Evolutionary conservation across 257 asterid species (phyloP), one percentile per base, ranked within the genome.

Genomic region (Petrea volubilis): DNA sequence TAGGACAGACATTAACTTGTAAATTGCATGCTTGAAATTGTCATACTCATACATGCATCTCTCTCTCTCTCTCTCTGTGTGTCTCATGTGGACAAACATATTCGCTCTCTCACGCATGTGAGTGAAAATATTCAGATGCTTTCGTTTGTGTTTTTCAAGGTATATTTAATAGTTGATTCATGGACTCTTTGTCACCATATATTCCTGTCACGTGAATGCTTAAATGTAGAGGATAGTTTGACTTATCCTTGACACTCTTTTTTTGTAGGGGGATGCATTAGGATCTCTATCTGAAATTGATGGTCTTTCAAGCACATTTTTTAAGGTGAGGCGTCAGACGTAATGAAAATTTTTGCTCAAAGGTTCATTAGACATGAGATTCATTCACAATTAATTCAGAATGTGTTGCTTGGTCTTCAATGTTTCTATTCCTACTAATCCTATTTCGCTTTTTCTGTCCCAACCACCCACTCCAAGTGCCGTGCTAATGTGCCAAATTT

Each of bases 281-380:
- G 89, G 81, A 60, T 80, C 96, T 57, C 82, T 79, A 11, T 56
- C 87, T 56, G 97, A 85, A 51, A 72, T 79, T 77, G 95, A 91
- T 71, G 95, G 89, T 74, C 86, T 91, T 70, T 79, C 86, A 64
- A 65, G 76, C 80, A 83, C 96, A 63, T 88, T 89, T 83, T 85
- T 88, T 17, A 87, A 87, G 96, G 97, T 87, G 81, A 67, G 78
- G 66, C 31, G n/a, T n/a, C n/a, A n/a, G n/a, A 11, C 33, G n/a
- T 64, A 2, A 47, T 61, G 66, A 60, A 29, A 24, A 14, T 11
- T 38, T 49, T 21, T 12, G 17, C 21, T 31, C 34, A 38, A 18
- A 23, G 61, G 21, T 13, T 23, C 57, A 17, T 67, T 34, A 23
- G 7, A 31, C 11, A 34, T 34, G 18, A 50, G 14, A 50, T 52